phyloP scores from a whole-genome alignment of 768 basidiomycete species.

The Roridomyces roridus region DNA sequence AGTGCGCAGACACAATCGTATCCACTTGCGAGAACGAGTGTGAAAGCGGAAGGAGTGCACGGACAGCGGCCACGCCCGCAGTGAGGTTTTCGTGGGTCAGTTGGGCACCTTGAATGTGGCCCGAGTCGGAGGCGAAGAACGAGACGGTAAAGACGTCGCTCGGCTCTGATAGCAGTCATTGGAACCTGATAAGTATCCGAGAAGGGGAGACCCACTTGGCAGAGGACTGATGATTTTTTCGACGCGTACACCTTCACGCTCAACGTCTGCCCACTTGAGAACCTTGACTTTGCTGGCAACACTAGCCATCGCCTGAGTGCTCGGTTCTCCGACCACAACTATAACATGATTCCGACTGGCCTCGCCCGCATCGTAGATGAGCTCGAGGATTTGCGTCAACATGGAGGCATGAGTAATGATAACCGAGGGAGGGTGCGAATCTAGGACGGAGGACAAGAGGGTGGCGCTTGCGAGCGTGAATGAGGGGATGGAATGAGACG shows the following conservation, averaged over 20 bases:
- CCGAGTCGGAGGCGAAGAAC: conserved; percentile 60
- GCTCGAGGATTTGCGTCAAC: conserved; percentile 72
- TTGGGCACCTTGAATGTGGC: conserved; percentile 64
- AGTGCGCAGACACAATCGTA: conserved; percentile 77
- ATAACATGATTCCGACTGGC: conserved; percentile 56
- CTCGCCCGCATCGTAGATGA: conserved; percentile 67
- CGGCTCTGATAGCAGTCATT: conserved; percentile 46
- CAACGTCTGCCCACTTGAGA: conserved; percentile 71
- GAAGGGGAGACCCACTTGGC: conserved; percentile 53
- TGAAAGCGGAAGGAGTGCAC: conserved; percentile 76
- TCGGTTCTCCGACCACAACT: conserved; percentile 75
- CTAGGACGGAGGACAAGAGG: conserved; percentile 69
- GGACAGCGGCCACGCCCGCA: conserved; percentile 84
- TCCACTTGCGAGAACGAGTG: conserved; percentile 74
- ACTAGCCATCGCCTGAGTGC: conserved; percentile 49
- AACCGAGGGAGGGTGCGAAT: conserved; percentile 70
- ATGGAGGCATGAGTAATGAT: conserved; percentile 75
- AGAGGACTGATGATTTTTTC: conserved; percentile 51
- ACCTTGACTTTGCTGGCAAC: conserved; percentile 61
- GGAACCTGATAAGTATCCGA: conserved; percentile 7
- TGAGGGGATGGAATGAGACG: conserved; percentile 70
- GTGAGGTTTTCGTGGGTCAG: conserved; percentile 88
- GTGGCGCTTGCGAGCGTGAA: conserved; percentile 65
- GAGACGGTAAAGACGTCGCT: conserved; percentile 72
- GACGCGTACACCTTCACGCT: conserved; percentile 64